Evolutionary conservation across 345 rosid genomes (phyloP), one percentile per base, ranked within the genome.

Genomic region (Toxicodendron radicans): DNA sequence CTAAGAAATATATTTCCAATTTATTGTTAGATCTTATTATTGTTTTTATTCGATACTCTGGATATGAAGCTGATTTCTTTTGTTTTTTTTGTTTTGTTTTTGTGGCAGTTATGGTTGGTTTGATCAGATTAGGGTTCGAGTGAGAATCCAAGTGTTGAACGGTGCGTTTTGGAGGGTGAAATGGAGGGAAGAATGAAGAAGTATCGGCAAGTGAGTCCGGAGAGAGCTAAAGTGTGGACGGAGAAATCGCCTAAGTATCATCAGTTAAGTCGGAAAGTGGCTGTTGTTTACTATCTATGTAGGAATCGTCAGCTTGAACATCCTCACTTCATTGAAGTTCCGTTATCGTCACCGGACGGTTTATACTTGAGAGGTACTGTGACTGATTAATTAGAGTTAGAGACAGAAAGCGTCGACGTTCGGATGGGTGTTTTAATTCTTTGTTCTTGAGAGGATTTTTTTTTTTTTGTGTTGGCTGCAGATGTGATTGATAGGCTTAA

Each of bases 251-350:
- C 97, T 0, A 93, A 90, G 81, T 95, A 93, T 67, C 87, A 89
- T 17, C 93, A 89, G 87, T 86, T 84, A 81, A 82, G 72, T 21
- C 85, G 94, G 75, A 95, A 86, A 79, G 97, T 91, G 18, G 81
- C 92, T 17, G 91, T 95, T 60, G 97, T 95, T 82, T 95, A 95
- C 78, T 95, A 95, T 61, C 86, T 95, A 45, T 91, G 89, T 75
- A 81, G 93, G 75, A 95, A 95, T 71, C 96, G 93, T 56, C 97
- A 90, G 80, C 98, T 95, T n/a, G 99, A 95, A 73, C 99, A 95
- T 75, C 99, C 99, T 75, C 99, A 95, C 74, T 91, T 95, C 91
- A 93, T 95, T 66, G 96, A 93, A 70, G 98, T 95, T 68, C 86
- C 86, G 20, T 71, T 89, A 72, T 82, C 97, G 66, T 90, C 99